Percentiles rank a stretch among this genome's conserved stretches.
These are phyloP conservation scores for Cylindrotheca closterium DNA, from an alignment of 108 stramenopile species.

Conservation along the genomic window DNA sequence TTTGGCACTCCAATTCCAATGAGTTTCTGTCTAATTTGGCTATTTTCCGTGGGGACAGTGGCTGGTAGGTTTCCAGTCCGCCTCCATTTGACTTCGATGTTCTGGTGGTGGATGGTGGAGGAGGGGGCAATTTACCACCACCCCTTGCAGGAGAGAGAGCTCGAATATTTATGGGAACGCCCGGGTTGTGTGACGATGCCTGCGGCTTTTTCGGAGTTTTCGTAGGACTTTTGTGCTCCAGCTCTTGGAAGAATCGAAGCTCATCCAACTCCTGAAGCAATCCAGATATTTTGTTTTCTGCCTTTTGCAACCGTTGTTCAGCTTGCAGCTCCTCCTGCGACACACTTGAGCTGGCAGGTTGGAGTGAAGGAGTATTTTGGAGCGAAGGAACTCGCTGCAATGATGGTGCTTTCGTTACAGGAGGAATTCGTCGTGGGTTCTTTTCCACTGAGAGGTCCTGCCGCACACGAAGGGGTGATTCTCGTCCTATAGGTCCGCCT, in stretches of 20 bases:
- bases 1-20: conserved; percentile 56
- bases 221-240: conserved; percentile 32
- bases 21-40: conserved; percentile 46
- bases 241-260: conserved; percentile 52
- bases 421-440: conserved; percentile 6
- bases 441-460: conserved; percentile 2
- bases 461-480: neutral
- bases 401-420: conserved; percentile 4
- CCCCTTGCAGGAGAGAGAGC: conserved; percentile 27
- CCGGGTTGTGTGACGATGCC: neutral
- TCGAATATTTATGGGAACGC: conserved; percentile 29
- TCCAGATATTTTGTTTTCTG: conserved; percentile 44
- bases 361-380: conserved; percentile 1
- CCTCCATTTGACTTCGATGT: conserved; percentile 3
- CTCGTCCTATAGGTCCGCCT: conserved; percentile 9
- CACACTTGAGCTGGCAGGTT: conserved; percentile 18
- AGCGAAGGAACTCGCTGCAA: neutral
- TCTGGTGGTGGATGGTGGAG: conserved; percentile 7
- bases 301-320: conserved; percentile 24
- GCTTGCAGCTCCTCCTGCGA: conserved; percentile 35
- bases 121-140: conserved; percentile 22
- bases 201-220: conserved; percentile 22
- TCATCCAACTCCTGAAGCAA: conserved; percentile 52
- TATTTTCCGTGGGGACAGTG: conserved; percentile 42
- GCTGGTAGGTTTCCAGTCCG: conserved; percentile 30